Base-by-base conservation (phyloP, 352 stramenopile species). In the Aphanomyces stellatus region DNA sequence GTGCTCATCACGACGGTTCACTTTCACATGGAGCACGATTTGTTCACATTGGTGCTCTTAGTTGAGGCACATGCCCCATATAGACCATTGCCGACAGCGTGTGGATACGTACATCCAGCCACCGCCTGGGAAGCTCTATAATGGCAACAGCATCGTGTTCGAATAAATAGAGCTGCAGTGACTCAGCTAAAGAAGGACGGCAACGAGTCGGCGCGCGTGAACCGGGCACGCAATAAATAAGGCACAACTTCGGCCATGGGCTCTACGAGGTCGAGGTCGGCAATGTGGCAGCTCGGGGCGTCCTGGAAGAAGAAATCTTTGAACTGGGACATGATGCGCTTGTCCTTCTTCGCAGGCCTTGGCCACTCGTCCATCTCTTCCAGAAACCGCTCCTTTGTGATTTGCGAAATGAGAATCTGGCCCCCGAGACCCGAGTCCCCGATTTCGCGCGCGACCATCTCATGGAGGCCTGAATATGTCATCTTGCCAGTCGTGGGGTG, bases 401-500 rank as follows among this genome's bases (percentile, higher is more conserved):
- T 75, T 19, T 80, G 77, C 34, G 80, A 90, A 37, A 90, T 80
- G 34, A 90, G 71, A 8, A 93, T 77, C 62, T 93, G 80, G 17
- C 84, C 84, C 4, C 84, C 84, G 40, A 76, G 71, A 27, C 81
- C 82, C 43, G 84, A 56, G 51, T 91, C 79, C 41, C 77, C 80
- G 56, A 93, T 77, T 51, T 91, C 82, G 28, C 78, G 78, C 6
- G 80, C 78, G 25, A 88, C 75, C 68, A 89, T 77, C 69, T 90
- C 81, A 57, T 76, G 85, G 25, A 82, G 68, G 15, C 85, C 85
- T 15, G 86, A 31, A 69, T 91, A 91, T 40, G 81, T 90, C 74
- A 83, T 88, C 69, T 89, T 90, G 62, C 81, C 81, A 0, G 84
- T 93, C 4, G 78, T 88, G 6, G 76, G 81, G 65, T 93, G 85